Evolutionary conservation across 768 basidiomycete genomes (phyloP).

Genomic region (Boletus patriciae): DNA sequence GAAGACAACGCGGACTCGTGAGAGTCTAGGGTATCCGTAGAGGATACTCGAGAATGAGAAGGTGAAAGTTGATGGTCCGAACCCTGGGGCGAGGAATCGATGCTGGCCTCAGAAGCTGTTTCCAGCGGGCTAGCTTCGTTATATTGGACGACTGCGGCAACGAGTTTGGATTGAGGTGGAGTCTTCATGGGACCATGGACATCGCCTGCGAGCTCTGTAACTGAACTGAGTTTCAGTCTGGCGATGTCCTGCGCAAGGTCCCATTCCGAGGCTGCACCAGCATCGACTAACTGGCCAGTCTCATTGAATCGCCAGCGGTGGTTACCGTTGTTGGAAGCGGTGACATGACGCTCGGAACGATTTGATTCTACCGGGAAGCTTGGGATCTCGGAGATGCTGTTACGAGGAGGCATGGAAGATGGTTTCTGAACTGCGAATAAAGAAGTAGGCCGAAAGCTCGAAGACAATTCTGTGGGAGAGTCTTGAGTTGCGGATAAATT

Average conservation of each 20-base stretch:
- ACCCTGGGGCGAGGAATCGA: slow-evolving; percentile 69
- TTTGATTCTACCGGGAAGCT: slow-evolving; percentile 23
- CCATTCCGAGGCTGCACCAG: slow-evolving; percentile 59
- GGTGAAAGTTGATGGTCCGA: slow-evolving; percentile 65
- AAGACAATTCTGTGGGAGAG: slow-evolving; percentile 36
- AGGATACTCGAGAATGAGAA: slow-evolving; percentile 80
- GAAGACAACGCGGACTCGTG: slow-evolving; percentile 55
- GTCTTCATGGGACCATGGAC: slow-evolving; percentile 56
- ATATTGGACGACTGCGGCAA: slow-evolving; percentile 53
- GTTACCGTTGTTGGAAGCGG: slow-evolving; percentile 36
- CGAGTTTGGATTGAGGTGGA: slow-evolving; percentile 63
- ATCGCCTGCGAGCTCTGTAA: slow-evolving; percentile 51
- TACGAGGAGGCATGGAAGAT: slow-evolving; percentile 49
- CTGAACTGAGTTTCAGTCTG: slow-evolving; percentile 65
- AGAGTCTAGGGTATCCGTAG: slow-evolving; percentile 70
- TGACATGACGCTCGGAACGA: slow-evolving; percentile 41
- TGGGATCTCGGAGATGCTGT: slow-evolving; percentile 29
- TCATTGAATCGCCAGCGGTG: slow-evolving; percentile 65
- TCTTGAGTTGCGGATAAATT: slow-evolving; percentile 43
- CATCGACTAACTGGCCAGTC: slow-evolving; percentile 61
- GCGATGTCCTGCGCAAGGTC: slow-evolving; percentile 72
- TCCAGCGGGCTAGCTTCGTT: slow-evolving; percentile 72
- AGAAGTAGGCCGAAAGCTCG: slow-evolving; percentile 32
- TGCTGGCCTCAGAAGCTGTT: slow-evolving; percentile 67
- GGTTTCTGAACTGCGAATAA: slow-evolving; percentile 41